A percentile compares a stretch with the other conserved stretches of the same genome.
These are phyloP conservation scores for Pythium aristosporum DNA, from an alignment of 352 stramenopile genomes.

Conservation along the genomic window DNA sequence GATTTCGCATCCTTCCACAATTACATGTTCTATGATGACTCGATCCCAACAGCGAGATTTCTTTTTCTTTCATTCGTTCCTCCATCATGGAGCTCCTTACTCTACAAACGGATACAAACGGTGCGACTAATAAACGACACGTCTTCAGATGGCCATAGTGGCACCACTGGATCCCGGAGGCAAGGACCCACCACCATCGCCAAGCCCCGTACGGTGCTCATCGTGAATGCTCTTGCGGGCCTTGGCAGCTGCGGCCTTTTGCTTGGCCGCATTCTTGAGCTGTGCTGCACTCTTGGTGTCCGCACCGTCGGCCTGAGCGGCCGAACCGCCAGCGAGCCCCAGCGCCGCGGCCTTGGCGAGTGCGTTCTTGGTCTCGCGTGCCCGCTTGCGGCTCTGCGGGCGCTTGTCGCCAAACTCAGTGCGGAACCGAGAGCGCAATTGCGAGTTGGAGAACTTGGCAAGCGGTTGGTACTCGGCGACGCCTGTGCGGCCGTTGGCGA, in stretches of 20 bases:
- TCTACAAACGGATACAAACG: neutral
- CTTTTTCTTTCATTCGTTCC: neutral
- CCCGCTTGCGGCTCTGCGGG: conserved; percentile 44
- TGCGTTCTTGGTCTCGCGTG: conserved; percentile 24
- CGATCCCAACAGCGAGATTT: too few species aligned
- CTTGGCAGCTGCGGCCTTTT: conserved; percentile 16
- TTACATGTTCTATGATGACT: neutral
- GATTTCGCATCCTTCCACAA: neutral
- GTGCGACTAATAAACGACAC: neutral
- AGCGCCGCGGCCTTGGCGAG: conserved; percentile 21
- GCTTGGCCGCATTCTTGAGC: conserved; percentile 23
- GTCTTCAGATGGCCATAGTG: conserved; percentile 10
- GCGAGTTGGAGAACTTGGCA: conserved; percentile 72
- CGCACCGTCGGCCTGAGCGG: neutral
- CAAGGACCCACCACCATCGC: neutral
- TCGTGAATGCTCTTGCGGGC: conserved; percentile 15
- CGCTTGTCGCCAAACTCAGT: conserved; percentile 79
- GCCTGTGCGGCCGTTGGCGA: conserved; percentile 64
- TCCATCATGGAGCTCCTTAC: neutral
- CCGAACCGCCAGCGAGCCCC: neutral
- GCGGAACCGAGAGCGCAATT: conserved; percentile 74
- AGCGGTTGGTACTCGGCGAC: conserved; percentile 71
- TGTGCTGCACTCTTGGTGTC: conserved; percentile 2
- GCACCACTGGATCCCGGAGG: neutral
- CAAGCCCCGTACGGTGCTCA: conserved; percentile 9